Base-by-base conservation (phyloP, 1,284 basidiomycete species). In the Moesziomyces antarcticus region DNA sequence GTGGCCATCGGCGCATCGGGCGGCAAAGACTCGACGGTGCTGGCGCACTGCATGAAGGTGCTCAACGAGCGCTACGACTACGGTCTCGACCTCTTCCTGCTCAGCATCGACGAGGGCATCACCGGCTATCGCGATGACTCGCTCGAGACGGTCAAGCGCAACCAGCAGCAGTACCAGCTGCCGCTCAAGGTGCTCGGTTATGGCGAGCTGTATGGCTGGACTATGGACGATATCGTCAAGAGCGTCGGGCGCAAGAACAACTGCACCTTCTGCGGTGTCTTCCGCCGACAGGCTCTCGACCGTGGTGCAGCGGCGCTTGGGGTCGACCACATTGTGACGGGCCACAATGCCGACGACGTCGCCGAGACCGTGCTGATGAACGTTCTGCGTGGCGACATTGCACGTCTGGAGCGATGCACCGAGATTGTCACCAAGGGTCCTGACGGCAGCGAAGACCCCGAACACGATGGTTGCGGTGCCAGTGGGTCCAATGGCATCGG, bases 331-430 rank as follows among this genome's bases (percentile, higher is more conserved):
- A 98, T 99, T 67, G 95, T 99, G 3, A 99, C 96, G 0, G 96
- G 96, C 0, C 96, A 99, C 85, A 99, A 99, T 83, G 96, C 96
- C 35, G 96, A 99, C 80, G 96, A 99, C 85, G 95, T 99, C 48
- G 96, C 96, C 9, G 96, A 99, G 86, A 99, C 96, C 0, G 92
- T 99, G 0, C 86, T 99, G 18, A 99, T 99, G 96, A 99, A 99
- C 82, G 95, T 99, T 63, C 94, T 99, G 89, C 90, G 96, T 47
- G 96, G 96, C 10, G 96, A 99, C 84, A 95, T 99, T 57, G 93
- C 95, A 8, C 89, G 96, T 30, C 87, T 99, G 6, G 93, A 93
- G 16, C 88, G 96, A 53, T 99, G 96, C 85, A 99, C 96, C 0
- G 88, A 91, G 47, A 96, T 99, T 62, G 94, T 93, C 56, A 78